Evolutionary conservation across 371 early-diverging fungal genomes (phyloP), one percentile per base, ranked within the genome.

Genomic region (Mortierella sp.): DNA sequence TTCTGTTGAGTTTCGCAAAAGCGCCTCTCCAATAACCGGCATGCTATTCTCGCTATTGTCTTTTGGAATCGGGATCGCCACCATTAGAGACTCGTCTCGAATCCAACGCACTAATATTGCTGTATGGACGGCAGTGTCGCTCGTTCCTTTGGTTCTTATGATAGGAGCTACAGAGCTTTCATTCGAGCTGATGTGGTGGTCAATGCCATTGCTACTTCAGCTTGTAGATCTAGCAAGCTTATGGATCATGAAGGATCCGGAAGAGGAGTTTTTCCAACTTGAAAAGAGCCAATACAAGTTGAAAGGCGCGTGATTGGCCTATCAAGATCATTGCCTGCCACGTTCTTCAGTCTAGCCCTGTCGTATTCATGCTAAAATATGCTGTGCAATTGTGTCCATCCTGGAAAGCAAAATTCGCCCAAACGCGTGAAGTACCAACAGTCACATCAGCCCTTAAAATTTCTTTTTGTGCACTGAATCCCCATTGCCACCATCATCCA

Each of bases 151-250:
- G 35, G 22, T 62, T 1, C 70, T 78, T 3, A 73, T 78, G 70
- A 35, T 40, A 11, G 64, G 74, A 0, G 26, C 71, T 4, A 59
- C 66, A 8, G 71, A 70, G 30, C 67, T 73, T 30, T 74, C 79
- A 24, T 74, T 78, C 22, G 79, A 78, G 61, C 22, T 73, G 32
- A 16, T 78, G 45, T 78, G 79, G 79, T 78, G 79, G 79, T 78
- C 74, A 8, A 78, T 78, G 71, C 79, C 79, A n/a, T 28, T 78
- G 60, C 40, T 78, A 37, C 79, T 78, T 14, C 79, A 78, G 49
- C 28, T 58, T 5, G 73, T 74, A 16, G 79, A 78, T 43, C 67
- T 78, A 0, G 45, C 66, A 1, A 66, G 74, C 58, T 62, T 78
- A 16, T 78, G 79, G 79, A 51, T 78, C 39, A 78, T 78, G 74